Conservation (phyloP, 495 filamentous ascomycete species). For the Aspergillus affinis region DNA sequence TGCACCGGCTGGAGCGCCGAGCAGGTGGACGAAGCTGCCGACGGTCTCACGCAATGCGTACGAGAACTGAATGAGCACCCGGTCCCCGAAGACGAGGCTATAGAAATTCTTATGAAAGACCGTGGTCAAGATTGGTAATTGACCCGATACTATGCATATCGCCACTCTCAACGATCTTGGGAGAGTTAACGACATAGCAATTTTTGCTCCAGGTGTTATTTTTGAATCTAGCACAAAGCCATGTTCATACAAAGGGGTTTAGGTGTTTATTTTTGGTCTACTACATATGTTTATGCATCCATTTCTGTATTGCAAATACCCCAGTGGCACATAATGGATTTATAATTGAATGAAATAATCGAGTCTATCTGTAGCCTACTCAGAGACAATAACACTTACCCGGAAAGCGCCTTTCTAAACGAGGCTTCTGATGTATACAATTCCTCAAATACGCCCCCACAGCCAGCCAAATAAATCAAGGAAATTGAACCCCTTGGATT, state of each 20-base stretch:
- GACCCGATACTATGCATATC: conserved; percentile 21
- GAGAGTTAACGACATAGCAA: not conserved
- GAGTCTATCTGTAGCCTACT: not conserved
- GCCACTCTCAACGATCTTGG: not conserved
- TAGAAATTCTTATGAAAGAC: conserved; percentile 50
- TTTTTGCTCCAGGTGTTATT: not conserved
- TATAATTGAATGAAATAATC: conserved; percentile 5
- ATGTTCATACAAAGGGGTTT: conserved; percentile 14
- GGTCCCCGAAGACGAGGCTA: conserved; percentile 47
- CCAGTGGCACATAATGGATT: conserved; percentile 22
- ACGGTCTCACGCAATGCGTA: conserved; percentile 47
- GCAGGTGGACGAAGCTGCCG: conserved; percentile 48
- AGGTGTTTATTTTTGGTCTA: conserved; percentile 7
- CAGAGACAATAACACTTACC: no score
- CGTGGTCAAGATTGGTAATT: conserved; percentile 50
- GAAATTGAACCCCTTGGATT: no score
- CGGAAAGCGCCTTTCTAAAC: no score
- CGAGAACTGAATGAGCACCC: conserved; percentile 51
- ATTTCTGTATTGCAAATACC: conserved; percentile 29
- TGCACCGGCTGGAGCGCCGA: conserved; percentile 48
- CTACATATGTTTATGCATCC: conserved; percentile 12
- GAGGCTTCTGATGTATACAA: no score
- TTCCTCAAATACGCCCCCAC: no score
- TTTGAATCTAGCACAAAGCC: conserved; percentile 9
- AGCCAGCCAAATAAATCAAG: no score